These are phyloP conservation scores for Russula griseocarnosa DNA, from an alignment of 768 basidiomycete genomes.

Conservation along the genomic window DNA sequence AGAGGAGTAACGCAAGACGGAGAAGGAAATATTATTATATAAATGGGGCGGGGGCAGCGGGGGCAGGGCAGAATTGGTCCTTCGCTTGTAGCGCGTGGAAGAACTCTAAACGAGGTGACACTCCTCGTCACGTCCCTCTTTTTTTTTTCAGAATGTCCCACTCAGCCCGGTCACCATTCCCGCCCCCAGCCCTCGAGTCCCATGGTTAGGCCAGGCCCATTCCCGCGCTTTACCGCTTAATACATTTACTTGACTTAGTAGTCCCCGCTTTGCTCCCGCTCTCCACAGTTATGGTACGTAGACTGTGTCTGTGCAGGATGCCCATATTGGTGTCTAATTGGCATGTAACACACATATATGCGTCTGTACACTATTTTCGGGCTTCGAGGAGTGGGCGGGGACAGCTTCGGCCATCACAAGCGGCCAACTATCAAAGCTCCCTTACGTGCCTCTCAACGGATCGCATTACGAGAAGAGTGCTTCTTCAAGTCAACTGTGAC, in stretches of 20 bases:
- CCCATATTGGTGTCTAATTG: no score
- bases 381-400: not conserved
- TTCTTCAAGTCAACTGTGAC: not conserved
- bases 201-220: not conserved
- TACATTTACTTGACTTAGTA: constrained; percentile 9
- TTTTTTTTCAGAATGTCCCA: not conserved
- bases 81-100: constrained; percentile 23
- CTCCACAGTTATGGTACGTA: not conserved
- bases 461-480: not conserved
- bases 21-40: constrained; percentile 24
- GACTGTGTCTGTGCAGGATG: not conserved
- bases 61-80: constrained; percentile 12
- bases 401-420: not conserved
- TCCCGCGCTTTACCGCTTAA: constrained; percentile 14
- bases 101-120: constrained; percentile 23
- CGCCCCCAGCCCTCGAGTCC: not conserved
- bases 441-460: not conserved
- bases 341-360: not conserved
- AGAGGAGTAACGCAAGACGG: constrained; percentile 13
- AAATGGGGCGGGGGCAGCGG: constrained; percentile 24
- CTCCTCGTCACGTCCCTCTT: constrained; percentile 12
- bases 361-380: not conserved
- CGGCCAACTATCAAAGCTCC: not conserved
- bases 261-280: constrained; percentile 26
- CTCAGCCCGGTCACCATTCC: not conserved